Percentiles rank a stretch among this genome's conserved stretches.
phyloP scores from a whole-genome alignment of 2,329 filamentous ascomycete genomes.

The Phyllosticta ampelicida region DNA sequence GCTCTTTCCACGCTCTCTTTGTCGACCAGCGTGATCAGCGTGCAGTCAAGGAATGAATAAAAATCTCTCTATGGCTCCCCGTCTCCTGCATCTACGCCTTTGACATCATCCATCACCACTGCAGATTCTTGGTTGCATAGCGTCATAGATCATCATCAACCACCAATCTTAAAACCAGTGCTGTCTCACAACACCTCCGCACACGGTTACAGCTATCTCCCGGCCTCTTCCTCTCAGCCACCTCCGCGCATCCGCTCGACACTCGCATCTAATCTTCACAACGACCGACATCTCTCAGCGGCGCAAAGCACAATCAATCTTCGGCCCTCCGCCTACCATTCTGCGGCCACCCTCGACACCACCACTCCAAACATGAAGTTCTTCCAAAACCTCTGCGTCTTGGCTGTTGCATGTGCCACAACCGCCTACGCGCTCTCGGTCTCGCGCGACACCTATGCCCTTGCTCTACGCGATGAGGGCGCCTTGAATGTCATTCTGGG shows the following conservation, averaged over 20 bases:
- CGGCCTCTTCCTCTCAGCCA: not conserved
- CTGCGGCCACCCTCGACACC: not conserved
- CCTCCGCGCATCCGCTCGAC: not conserved
- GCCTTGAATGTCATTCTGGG: slow-evolving; percentile 13
- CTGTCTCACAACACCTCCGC: not conserved
- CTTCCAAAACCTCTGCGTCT: not conserved
- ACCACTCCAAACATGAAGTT: not conserved
- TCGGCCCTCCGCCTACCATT: not conserved
- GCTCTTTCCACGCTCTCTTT: not conserved
- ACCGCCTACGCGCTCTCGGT: slow-evolving; percentile 4
- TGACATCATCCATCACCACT: not conserved
- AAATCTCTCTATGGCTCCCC: too few relatives aligned
- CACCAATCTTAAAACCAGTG: not conserved
- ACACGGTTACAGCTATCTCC: not conserved
- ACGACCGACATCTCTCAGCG: too few relatives aligned
- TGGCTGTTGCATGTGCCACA: not conserved
- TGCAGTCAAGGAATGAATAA: too few relatives aligned
- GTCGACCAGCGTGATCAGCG: not conserved
- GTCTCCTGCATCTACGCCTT: not conserved
- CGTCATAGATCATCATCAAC: not conserved
- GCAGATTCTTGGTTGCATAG: not conserved
- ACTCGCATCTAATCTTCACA: too few relatives aligned
- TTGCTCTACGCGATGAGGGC: slow-evolving; percentile 17
- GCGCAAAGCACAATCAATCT: not conserved
- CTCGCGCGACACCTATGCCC: slow-evolving; percentile 15